phyloP scores from a whole-genome alignment of 495 filamentous ascomycete species.

The Entonaema liquescens region DNA sequence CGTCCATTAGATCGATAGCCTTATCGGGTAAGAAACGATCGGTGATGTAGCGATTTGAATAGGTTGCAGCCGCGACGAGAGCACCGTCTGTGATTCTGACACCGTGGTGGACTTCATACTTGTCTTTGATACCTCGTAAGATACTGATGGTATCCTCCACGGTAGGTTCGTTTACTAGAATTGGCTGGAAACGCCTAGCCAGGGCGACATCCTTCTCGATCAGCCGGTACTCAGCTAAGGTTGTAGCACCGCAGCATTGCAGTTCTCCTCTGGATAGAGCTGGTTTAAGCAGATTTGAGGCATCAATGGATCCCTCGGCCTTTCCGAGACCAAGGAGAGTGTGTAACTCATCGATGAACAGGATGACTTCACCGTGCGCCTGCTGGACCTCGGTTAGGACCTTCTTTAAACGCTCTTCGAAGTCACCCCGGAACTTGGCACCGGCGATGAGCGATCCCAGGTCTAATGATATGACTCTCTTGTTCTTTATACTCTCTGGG shows the following conservation, averaged over 20 bases:
- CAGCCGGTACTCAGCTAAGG: conserved; percentile 85
- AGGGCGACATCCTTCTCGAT: conserved; percentile 98
- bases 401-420: conserved; percentile 91
- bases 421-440: conserved; percentile 94
- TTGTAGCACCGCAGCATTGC: conserved; percentile 95
- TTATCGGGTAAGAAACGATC: conserved; percentile 96
- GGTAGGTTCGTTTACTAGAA: conserved; percentile 85
- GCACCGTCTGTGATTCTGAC: conserved; percentile 94
- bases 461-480: conserved; percentile 85
- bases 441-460: conserved; percentile 93
- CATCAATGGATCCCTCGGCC: conserved; percentile 94
- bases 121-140: conserved; percentile 93
- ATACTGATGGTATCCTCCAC: conserved; percentile 96
- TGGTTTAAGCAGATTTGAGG: conserved; percentile 95
- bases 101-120: conserved; percentile 95
- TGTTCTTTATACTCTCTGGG: conserved; percentile 95
- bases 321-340: conserved; percentile 92
- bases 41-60: conserved; percentile 95
- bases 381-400: conserved; percentile 92
- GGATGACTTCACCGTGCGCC: conserved; percentile 85
- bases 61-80: conserved; percentile 88
- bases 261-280: conserved; percentile 89
- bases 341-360: conserved; percentile 97
- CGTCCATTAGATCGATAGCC: conserved; percentile 95
- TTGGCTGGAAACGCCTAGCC: conserved; percentile 92